A percentile compares a stretch with the other conserved stretches of the same genome.
phyloP scores from a whole-genome alignment of 2,329 filamentous ascomycete species.

The Aspergillus niger region DNA sequence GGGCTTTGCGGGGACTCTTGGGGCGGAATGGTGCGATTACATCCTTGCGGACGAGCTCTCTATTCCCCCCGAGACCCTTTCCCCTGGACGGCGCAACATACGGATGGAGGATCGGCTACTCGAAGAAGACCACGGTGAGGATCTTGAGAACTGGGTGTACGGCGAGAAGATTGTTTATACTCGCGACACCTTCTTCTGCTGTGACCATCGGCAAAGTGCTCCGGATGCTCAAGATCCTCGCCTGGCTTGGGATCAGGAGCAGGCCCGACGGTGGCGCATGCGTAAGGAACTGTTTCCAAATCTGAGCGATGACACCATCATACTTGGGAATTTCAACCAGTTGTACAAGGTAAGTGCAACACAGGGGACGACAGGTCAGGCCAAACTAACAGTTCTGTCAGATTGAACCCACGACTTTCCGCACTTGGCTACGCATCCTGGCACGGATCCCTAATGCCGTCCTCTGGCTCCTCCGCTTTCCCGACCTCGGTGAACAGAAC shows the following conservation, averaged over 20 bases:
- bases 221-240: conserved; percentile 67
- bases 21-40: conserved; percentile 98
- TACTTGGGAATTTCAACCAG: conserved; percentile 97
- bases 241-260: conserved; percentile 81
- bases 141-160: conserved; percentile 84
- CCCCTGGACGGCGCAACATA: conserved; percentile 75
- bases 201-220: conserved; percentile 90
- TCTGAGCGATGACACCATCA: conserved; percentile 79
- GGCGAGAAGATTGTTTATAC: conserved; percentile 96
- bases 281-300: conserved; percentile 86
- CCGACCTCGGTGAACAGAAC: conserved; percentile 86
- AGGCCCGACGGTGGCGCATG: conserved; percentile 83
- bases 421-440: conserved; percentile 91
- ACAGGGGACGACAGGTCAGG: not conserved
- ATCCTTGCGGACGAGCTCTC: conserved; percentile 87
- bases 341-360: conserved; percentile 77
- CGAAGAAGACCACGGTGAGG: conserved; percentile 67
- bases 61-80: conserved; percentile 77
- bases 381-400: conserved; percentile 40
- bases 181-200: conserved; percentile 95
- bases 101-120: conserved; percentile 67
- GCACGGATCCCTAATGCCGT: conserved; percentile 81
- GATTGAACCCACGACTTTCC: conserved; percentile 97
- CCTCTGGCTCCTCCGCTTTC: conserved; percentile 95
- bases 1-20: conserved; percentile 94